phyloP scores from a whole-genome alignment of 257 asterid genomes.

The Anisodus tanguticus region DNA sequence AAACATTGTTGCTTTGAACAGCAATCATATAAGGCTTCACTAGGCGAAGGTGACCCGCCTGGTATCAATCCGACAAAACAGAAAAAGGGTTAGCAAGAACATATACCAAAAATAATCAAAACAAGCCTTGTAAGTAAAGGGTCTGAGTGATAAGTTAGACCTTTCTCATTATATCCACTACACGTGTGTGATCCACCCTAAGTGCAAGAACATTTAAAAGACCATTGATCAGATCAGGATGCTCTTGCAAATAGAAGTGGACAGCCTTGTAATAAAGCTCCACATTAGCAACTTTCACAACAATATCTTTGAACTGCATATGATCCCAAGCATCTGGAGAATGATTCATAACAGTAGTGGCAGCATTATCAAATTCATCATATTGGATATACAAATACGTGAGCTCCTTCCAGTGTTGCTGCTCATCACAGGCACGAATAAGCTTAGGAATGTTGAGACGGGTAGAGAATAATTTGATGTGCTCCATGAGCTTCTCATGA shows the following conservation, averaged over 20 bases:
- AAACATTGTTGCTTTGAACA: slow-evolving; percentile 93
- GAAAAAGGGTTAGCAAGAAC: slow-evolving; percentile 27
- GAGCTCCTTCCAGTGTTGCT: slow-evolving; percentile 95
- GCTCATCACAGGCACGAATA: slow-evolving; percentile 98
- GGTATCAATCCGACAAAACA: slow-evolving; percentile 33
- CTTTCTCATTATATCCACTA: slow-evolving; percentile 98
- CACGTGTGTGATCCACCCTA: slow-evolving; percentile 95
- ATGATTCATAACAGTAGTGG: slow-evolving; percentile 98
- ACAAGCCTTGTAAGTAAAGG: background rate
- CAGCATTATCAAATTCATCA: slow-evolving; percentile 98
- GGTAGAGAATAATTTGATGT: slow-evolving; percentile 85
- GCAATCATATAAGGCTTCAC: slow-evolving; percentile 99
- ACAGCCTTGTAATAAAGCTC: slow-evolving; percentile 99
- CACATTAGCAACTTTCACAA: slow-evolving; percentile 96
- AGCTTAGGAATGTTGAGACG: slow-evolving; percentile 96
- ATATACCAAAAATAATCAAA: slow-evolving; percentile 23
- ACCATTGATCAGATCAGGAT: slow-evolving; percentile 95
- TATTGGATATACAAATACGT: slow-evolving; percentile 89
- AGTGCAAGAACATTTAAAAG: slow-evolving; percentile 96
- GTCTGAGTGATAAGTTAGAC: slow-evolving; percentile 43
- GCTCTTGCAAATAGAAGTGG: slow-evolving; percentile 98
- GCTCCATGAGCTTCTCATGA: slow-evolving; percentile 98
- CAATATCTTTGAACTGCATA: slow-evolving; percentile 95
- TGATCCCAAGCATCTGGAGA: slow-evolving; percentile 99
- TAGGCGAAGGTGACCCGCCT: slow-evolving; percentile 97